A percentile compares a stretch with the other conserved stretches of the same genome.
Conservation (phyloP, 139 green algal species). For the Volvox africanus region DNA sequence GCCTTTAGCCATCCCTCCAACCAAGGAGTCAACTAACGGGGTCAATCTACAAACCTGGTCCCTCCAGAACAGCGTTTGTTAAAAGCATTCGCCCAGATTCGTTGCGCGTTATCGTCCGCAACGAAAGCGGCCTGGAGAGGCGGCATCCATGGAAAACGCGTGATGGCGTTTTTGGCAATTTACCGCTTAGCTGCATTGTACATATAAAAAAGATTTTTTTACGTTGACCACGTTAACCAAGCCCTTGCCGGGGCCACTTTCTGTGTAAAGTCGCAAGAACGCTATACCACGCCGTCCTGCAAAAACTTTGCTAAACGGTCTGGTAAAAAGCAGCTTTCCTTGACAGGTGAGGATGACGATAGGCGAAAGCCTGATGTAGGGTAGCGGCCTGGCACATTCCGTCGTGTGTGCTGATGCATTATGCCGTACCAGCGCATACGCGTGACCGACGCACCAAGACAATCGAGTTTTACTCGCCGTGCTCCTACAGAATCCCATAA, state of each 20-base stretch:
- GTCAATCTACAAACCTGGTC: background rate
- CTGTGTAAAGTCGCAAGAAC: too few species aligned
- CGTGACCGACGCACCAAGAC: too few species aligned
- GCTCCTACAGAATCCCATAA: too few species aligned
- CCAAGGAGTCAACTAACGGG: background rate
- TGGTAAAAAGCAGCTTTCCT: too few species aligned
- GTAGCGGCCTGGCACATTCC: background rate
- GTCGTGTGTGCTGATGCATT: background rate
- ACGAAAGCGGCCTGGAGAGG: background rate
- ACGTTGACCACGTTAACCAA: too few species aligned
- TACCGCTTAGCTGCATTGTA: background rate
- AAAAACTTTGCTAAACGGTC: too few species aligned
- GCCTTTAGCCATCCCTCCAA: constrained; percentile 13
- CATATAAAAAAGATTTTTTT: background rate
- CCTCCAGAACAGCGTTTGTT: background rate
- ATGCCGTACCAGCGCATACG: background rate
- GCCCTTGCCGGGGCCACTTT: too few species aligned
- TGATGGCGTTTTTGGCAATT: background rate
- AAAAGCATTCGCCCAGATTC: background rate
- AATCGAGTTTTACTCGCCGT: too few species aligned
- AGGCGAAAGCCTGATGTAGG: too few species aligned
- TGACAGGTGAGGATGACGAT: too few species aligned
- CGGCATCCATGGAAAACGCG: background rate
- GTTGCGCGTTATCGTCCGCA: background rate
- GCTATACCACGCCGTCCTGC: too few species aligned